phyloP scores from a whole-genome alignment of 2,329 filamentous ascomycete species.

The Aspergillus ochraceoroseus region DNA sequence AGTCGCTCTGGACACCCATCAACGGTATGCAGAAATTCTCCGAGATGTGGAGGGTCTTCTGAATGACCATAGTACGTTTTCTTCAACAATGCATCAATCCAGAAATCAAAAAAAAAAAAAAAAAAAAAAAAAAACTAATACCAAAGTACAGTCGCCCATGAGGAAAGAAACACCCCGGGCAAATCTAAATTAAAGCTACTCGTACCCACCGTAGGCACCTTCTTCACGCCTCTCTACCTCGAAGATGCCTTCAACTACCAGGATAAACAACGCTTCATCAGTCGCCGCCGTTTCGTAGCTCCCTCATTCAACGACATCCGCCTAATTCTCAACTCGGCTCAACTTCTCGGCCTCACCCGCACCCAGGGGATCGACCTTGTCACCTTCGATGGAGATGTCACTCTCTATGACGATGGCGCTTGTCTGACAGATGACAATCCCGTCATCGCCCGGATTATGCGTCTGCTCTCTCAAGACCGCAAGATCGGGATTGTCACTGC shows the following conservation, averaged over 20 bases:
- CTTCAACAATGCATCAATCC: constrained; percentile 33
- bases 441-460: constrained; percentile 63
- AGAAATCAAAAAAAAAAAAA: no score
- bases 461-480: constrained; percentile 70
- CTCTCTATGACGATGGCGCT: constrained; percentile 85
- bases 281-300: constrained; percentile 83
- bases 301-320: constrained; percentile 97
- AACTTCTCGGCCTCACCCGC: constrained; percentile 82
- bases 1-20: constrained; percentile 75
- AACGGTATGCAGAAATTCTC: constrained; percentile 92
- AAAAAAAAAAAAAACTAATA: no score
- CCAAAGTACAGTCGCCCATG: constrained; percentile 71
- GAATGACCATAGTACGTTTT: constrained; percentile 71
- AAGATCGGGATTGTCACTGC: constrained; percentile 94
- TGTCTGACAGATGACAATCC: constrained; percentile 70
- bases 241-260: constrained; percentile 90
- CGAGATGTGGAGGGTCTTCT: constrained; percentile 87
- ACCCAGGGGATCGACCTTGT: constrained; percentile 71
- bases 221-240: constrained; percentile 83
- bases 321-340: constrained; percentile 87
- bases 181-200: constrained; percentile 89
- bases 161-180: constrained; percentile 58
- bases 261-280: constrained; percentile 79
- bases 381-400: constrained; percentile 97
- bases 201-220: constrained; percentile 84